These are phyloP conservation scores for Verticillium klebahnii DNA, from an alignment of 2,329 filamentous ascomycete genomes.

Conservation along the genomic window DNA sequence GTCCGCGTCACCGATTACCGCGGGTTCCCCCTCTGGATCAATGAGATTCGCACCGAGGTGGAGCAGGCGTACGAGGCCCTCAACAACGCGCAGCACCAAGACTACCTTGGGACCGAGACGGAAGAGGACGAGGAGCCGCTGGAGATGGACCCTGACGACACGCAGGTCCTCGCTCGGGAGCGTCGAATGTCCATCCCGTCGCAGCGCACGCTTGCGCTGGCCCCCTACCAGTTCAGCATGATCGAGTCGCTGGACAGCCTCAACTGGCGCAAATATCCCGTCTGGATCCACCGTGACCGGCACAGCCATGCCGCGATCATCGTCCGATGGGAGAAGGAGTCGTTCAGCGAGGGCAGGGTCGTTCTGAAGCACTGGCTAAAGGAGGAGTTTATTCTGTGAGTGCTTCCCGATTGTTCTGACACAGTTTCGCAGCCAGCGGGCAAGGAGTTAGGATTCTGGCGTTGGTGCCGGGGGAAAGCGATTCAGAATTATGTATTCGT, in stretches of 20 bases:
- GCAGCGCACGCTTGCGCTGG: conserved; percentile 71
- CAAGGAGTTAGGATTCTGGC: no score
- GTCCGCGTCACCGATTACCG: conserved; percentile 67
- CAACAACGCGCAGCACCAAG: conserved; percentile 63
- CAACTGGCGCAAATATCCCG: conserved; percentile 60
- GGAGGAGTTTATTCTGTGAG: conserved; percentile 62
- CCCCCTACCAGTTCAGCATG: conserved; percentile 78
- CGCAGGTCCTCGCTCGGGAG: conserved; percentile 35
- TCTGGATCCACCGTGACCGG: conserved; percentile 71
- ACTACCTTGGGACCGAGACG: conserved; percentile 59
- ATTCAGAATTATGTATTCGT: no score
- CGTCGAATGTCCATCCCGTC: conserved; percentile 36
- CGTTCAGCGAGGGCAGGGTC: conserved; percentile 70
- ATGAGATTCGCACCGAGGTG: conserved; percentile 69
- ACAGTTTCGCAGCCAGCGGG: no score
- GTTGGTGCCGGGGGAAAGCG: no score
- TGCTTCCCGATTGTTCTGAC: no score
- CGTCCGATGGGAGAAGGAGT: conserved; percentile 62
- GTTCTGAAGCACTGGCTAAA: conserved; percentile 80
- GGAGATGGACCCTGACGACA: conserved; percentile 25
- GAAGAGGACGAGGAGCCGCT: conserved; percentile 41
- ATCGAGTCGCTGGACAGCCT: conserved; percentile 69
- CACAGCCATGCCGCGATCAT: conserved; percentile 92
- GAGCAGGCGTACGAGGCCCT: conserved; percentile 74
- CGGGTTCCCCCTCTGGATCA: conserved; percentile 65